Base-by-base conservation (phyloP, 1,284 basidiomycete species). In the Inonotus hispidus region DNA sequence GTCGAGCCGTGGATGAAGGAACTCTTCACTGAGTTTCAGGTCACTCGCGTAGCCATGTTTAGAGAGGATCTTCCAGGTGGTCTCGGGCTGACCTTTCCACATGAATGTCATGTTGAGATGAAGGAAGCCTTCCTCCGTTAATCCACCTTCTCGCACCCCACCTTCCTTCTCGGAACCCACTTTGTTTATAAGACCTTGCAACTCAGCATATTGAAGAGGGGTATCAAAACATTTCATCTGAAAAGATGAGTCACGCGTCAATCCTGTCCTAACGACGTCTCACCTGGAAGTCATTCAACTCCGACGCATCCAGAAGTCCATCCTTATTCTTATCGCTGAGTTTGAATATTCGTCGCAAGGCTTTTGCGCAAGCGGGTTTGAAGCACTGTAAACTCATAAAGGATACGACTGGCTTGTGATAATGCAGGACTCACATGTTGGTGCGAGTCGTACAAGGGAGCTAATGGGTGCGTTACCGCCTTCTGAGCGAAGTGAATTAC, bases 401-500 rank as follows among this genome's bases (percentile, higher is more conserved):
- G 53, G 53, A 60, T 35, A 59, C 56, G 25, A 43, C 16, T 27
- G 55, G 59, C 37, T 21, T 21, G 47, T 25, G n/a, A 16, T 27
- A 39, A 62, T 65, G 27, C 72, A 79, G 57, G 27, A 68, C 74
- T 66, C 70, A 93, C 92, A 75, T 98, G 96, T 69, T 97, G 92
- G 70, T 95, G 80, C 6, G 95, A 97, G 74, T 99, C 96, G 73
- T 99, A 99, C 25, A 99, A 77, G 3, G 96, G 96, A 6, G 97
- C 96, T 4, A 95, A 97, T 1, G 97, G 96, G 72, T 98, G 94
- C 16, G 98, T 79, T 27, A 99, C 97, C 4, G 97, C 97, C 72
- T 98, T 98, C 75, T 98, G 96, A 0, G 97, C 96, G 73, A 98
- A 98, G 74, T 97, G 98, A 77, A 99, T 97, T n/a, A 98, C 93